A percentile compares a stretch with the other conserved stretches of the same genome.
Conservation (phyloP, 2,329 filamentous ascomycete species). For the Trichoderma asperellum region DNA sequence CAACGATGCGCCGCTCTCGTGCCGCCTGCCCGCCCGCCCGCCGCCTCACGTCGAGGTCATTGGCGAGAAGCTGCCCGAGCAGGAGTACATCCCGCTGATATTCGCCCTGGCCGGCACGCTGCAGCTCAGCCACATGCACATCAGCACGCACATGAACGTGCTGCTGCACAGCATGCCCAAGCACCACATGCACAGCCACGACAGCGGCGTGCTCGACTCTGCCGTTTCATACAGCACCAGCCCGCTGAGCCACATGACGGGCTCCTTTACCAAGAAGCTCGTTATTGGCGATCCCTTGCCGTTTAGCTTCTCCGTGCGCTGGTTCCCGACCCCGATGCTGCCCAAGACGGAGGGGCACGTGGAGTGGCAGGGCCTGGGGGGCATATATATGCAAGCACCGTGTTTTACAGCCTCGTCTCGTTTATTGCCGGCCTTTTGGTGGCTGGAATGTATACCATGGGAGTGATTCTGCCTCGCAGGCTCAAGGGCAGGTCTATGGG, state of each 20-base stretch:
- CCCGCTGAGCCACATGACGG: conserved; percentile 64
- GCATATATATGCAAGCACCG: conserved; percentile 65
- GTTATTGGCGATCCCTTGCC: conserved; percentile 87
- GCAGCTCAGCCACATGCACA: conserved; percentile 86
- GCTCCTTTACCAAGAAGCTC: conserved; percentile 63
- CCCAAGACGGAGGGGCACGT: conserved; percentile 69
- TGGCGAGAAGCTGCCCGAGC: conserved; percentile 53
- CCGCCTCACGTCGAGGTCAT: conserved; percentile 58
- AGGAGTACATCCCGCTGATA: conserved; percentile 78
- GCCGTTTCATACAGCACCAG: conserved; percentile 86
- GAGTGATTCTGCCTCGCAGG: conserved; percentile 59
- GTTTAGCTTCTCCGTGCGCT: conserved; percentile 78
- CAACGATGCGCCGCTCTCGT: conserved; percentile 89
- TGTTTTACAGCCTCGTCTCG: conserved; percentile 64
- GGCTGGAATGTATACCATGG: conserved; percentile 63
- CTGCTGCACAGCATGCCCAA: conserved; percentile 73
- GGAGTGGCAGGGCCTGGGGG: conserved; percentile 69
- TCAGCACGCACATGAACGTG: conserved; percentile 88
- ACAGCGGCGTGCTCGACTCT: conserved; percentile 81
- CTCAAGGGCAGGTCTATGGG: conserved; percentile 56
- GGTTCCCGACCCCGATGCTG: conserved; percentile 78
- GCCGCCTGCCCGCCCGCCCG: conserved; percentile 83
- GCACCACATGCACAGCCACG: conserved; percentile 64
- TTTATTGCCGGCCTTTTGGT: conserved; percentile 60
- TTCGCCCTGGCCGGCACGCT: conserved; percentile 89